Conservation (phyloP, 768 basidiomycete genomes). For the Phanerochaete carnosa region DNA sequence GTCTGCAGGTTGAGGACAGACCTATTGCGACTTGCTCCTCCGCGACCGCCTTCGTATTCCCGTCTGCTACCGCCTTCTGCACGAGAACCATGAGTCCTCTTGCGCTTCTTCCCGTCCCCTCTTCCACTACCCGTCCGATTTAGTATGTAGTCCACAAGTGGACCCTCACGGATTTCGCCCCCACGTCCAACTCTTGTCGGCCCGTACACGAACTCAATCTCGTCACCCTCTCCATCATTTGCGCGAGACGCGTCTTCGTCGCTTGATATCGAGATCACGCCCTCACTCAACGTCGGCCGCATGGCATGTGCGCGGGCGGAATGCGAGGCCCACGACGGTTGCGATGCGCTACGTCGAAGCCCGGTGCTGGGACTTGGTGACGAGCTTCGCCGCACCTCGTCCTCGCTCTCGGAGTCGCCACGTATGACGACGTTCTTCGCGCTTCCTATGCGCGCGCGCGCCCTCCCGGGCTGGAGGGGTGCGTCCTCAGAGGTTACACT, state of each 20-base stretch:
- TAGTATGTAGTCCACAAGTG: conserved; percentile 72
- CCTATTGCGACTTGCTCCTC: not conserved
- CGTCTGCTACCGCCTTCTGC: no score
- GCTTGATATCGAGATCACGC: not conserved
- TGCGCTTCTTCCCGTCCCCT: conserved; percentile 6
- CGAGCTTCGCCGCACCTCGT: conserved; percentile 23
- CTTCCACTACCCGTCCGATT: not conserved
- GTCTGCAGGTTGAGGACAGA: not conserved
- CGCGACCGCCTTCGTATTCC: no score
- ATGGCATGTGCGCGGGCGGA: not conserved
- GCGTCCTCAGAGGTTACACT: conserved; percentile 30
- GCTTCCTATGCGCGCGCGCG: conserved; percentile 36
- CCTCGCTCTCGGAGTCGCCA: conserved; percentile 65
- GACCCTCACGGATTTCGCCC: conserved; percentile 33
- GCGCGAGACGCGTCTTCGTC: conserved; percentile 8
- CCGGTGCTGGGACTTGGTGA: not conserved
- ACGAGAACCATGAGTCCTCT: no score
- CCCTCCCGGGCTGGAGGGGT: conserved; percentile 50
- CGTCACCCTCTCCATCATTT: not conserved
- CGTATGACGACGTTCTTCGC: conserved; percentile 36
- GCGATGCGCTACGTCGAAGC: not conserved
- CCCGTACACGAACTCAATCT: conserved; percentile 16
- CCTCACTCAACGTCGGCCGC: not conserved
- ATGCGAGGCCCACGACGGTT: not conserved
- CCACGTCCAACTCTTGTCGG: conserved; percentile 17